Evolutionary conservation across 768 basidiomycete genomes (phyloP).

Genomic region (Suillus alpinus): DNA sequence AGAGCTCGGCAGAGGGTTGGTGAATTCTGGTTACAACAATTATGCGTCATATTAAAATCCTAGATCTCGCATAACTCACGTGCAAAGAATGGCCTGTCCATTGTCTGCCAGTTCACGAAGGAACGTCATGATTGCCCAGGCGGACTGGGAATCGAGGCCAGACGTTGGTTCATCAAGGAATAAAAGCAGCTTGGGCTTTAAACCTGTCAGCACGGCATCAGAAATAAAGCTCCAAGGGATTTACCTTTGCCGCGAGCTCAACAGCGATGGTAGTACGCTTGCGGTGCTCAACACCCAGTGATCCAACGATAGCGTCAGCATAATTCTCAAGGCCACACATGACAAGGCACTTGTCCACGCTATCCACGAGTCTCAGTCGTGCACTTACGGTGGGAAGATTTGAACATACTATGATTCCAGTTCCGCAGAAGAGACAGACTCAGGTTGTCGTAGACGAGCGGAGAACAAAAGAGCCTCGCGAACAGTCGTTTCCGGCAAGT

Average conservation of each 20-base stretch:
- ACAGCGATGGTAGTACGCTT: conserved; percentile 62
- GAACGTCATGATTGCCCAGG: conserved; percentile 49
- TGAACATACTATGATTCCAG: conserved; percentile 73
- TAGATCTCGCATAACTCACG: conserved; percentile 27
- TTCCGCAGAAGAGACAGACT: conserved; percentile 58
- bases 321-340: conserved; percentile 64
- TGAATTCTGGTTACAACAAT: conserved; percentile 13
- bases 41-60: background rate
- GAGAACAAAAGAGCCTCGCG: conserved; percentile 81
- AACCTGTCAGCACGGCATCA: background rate
- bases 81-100: conserved; percentile 58
- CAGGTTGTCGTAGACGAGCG: conserved; percentile 74
- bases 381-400: background rate
- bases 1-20: conserved; percentile 45
- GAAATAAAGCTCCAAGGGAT: background rate
- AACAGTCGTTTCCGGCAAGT: conserved; percentile 72
- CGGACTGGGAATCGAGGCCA: conserved; percentile 51
- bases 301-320: conserved; percentile 65
- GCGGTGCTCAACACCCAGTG: conserved; percentile 44
- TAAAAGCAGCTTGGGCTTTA: conserved; percentile 42
- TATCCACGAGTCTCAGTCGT: conserved; percentile 10
- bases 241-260: conserved; percentile 54
- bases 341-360: conserved; percentile 56
- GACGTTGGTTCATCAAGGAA: conserved; percentile 65
- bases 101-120: conserved; percentile 50